phyloP scores from a whole-genome alignment of 23 red algal genomes.

The Gracilaria vermiculophylla region DNA sequence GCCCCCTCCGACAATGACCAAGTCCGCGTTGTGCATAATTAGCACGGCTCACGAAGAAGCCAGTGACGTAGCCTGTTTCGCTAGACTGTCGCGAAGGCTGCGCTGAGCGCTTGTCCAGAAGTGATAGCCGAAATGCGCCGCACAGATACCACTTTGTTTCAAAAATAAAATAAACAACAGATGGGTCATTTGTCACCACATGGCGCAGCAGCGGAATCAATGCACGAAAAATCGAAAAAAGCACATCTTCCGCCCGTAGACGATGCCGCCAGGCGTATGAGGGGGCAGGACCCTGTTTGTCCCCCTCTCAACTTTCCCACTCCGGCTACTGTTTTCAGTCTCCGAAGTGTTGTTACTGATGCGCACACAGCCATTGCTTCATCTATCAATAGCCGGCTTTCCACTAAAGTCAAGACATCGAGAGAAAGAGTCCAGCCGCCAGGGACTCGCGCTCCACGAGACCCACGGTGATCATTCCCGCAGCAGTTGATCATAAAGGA shows the following conservation, averaged over 20 bases:
- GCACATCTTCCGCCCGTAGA: neutral
- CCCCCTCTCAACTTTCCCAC: neutral
- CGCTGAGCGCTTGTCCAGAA: neutral
- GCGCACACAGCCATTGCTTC: no score
- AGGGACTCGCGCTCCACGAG: neutral
- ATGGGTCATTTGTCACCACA: slow-evolving; percentile 4
- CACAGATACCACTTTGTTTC: no score
- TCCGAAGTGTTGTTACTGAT: no score
- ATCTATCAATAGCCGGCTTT: no score
- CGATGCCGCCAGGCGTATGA: no score
- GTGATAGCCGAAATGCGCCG: neutral
- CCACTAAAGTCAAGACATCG: no score
- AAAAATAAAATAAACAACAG: no score
- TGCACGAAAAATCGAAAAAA: slow-evolving; percentile 31
- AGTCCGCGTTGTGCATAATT: slow-evolving; percentile 32
- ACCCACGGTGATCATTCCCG: neutral
- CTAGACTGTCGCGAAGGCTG: no score
- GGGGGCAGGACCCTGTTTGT: neutral
- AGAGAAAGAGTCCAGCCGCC: neutral
- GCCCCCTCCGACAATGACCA: slow-evolving; percentile 82
- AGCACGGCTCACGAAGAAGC: neutral
- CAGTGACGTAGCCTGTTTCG: no score
- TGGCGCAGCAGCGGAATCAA: neutral
- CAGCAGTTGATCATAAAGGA: neutral
- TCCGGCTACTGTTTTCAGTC: neutral